These are phyloP conservation scores for Auricularia cornea DNA, from an alignment of 768 basidiomycete genomes.

Conservation along the genomic window DNA sequence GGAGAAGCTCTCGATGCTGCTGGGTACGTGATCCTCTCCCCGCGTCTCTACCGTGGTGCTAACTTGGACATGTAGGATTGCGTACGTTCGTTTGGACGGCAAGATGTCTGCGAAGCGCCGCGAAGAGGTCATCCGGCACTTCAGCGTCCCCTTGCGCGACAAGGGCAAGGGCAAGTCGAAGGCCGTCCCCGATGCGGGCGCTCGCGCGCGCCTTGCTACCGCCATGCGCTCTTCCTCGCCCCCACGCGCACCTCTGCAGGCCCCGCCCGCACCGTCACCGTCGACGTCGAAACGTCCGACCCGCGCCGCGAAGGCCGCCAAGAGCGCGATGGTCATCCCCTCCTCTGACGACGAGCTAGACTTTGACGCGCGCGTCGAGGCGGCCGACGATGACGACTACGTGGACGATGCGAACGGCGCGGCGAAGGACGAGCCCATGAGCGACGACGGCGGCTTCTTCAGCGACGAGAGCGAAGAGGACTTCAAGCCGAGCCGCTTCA, in stretches of 20 bases:
- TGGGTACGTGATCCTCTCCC: conserved; percentile 35
- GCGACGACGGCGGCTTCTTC: conserved; percentile 21
- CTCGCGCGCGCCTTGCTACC: no score
- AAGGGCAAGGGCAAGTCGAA: conserved; percentile 18
- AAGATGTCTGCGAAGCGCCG: conserved; percentile 74
- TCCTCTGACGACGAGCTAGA: conserved; percentile 1
- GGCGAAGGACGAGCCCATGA: neutral
- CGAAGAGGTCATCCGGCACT: conserved; percentile 66
- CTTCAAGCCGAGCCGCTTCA: conserved; percentile 26
- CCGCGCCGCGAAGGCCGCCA: neutral
- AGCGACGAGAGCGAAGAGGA: conserved; percentile 26
- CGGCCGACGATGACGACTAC: conserved; percentile 18
- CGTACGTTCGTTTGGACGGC: conserved; percentile 78
- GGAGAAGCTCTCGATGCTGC: conserved; percentile 56
- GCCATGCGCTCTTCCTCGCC: no score
- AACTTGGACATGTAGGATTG: conserved; percentile 38
- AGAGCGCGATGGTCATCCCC: neutral
- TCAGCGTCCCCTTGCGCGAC: conserved; percentile 51
- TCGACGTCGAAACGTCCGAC: neutral
- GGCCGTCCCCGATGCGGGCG: conserved; percentile 4
- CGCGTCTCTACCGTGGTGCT: neutral
- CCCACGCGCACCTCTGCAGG: neutral
- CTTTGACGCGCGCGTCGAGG: conserved; percentile 1
- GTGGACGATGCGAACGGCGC: conserved; percentile 1
- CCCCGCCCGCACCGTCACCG: neutral